Conservation (phyloP, 1,284 basidiomycete genomes). For the Ceratobasidium sp. region DNA sequence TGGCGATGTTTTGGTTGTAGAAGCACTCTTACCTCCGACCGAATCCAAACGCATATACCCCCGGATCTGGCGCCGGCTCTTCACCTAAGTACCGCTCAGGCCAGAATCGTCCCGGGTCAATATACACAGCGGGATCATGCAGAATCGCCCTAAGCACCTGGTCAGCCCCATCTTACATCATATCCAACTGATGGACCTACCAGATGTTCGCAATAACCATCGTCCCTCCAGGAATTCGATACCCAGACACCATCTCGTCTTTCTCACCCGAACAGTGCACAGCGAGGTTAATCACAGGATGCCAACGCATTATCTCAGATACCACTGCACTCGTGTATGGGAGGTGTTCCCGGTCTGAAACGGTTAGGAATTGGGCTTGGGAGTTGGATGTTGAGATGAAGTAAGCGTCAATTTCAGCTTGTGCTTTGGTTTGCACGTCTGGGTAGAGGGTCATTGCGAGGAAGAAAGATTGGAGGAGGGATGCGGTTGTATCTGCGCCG, state of each 20-base stretch:
- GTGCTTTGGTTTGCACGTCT: slow-evolving; percentile 56
- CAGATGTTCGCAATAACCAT: slow-evolving; percentile 39
- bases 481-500: slow-evolving; percentile 49
- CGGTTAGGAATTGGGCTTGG: slow-evolving; percentile 48
- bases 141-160: slow-evolving; percentile 11
- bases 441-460: slow-evolving; percentile 57
- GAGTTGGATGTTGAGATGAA: background rate
- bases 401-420: slow-evolving; percentile 57
- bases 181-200: background rate
- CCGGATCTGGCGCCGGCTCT: slow-evolving; percentile 14
- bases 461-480: slow-evolving; percentile 51
- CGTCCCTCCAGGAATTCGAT: slow-evolving; percentile 11
- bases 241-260: slow-evolving; percentile 12
- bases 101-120: slow-evolving; percentile 3
- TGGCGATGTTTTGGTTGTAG: background rate
- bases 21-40: slow-evolving; percentile 26
- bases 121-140: slow-evolving; percentile 26
- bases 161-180: background rate
- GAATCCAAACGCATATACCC: slow-evolving; percentile 33
- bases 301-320: slow-evolving; percentile 52
- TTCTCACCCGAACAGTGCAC: slow-evolving; percentile 3
- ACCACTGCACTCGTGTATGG: slow-evolving; percentile 51
- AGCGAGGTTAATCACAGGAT: slow-evolving; percentile 45
- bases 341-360: slow-evolving; percentile 50
- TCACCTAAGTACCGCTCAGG: slow-evolving; percentile 26